Evolutionary conservation across 768 basidiomycete species (phyloP).

Genomic region (Gloeophyllum trabeum): DNA sequence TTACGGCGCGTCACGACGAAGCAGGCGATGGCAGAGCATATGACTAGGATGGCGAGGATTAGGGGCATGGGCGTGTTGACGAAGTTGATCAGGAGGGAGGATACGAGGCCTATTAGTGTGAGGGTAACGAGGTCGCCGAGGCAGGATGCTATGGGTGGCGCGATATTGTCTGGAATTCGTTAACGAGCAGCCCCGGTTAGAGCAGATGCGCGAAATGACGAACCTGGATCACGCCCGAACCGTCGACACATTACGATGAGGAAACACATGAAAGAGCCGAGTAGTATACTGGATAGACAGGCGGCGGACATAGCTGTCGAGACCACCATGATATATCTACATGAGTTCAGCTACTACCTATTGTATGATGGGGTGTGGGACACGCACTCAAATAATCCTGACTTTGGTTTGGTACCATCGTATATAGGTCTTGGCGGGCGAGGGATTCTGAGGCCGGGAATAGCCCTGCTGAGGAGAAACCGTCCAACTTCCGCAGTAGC

Average conservation of each 20-base stretch:
- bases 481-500: neutral
- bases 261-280: constrained; percentile 89
- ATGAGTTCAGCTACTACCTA: neutral
- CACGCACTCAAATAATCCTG: constrained; percentile 27
- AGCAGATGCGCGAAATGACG: constrained; percentile 6
- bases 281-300: constrained; percentile 59
- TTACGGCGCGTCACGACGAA: constrained; percentile 53
- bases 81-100: constrained; percentile 56
- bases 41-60: constrained; percentile 35
- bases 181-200: neutral
- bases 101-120: constrained; percentile 65
- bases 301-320: constrained; percentile 75
- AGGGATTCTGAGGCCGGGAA: constrained; percentile 6
- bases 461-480: neutral
- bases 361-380: neutral
- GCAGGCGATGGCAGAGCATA: constrained; percentile 36
- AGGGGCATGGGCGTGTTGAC: constrained; percentile 55
- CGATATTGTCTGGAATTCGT: constrained; percentile 69
- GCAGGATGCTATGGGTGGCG: constrained; percentile 86
- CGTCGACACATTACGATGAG: constrained; percentile 72
- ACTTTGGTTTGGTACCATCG: constrained; percentile 21
- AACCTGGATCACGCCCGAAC: constrained; percentile 78
- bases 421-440: constrained; percentile 14
- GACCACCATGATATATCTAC: constrained; percentile 67
- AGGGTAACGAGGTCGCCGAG: constrained; percentile 91